Percentiles rank a stretch among this genome's conserved stretches.
phyloP scores from a whole-genome alignment of 1,284 basidiomycete genomes.

The Filobasidium uniguttulatum region DNA sequence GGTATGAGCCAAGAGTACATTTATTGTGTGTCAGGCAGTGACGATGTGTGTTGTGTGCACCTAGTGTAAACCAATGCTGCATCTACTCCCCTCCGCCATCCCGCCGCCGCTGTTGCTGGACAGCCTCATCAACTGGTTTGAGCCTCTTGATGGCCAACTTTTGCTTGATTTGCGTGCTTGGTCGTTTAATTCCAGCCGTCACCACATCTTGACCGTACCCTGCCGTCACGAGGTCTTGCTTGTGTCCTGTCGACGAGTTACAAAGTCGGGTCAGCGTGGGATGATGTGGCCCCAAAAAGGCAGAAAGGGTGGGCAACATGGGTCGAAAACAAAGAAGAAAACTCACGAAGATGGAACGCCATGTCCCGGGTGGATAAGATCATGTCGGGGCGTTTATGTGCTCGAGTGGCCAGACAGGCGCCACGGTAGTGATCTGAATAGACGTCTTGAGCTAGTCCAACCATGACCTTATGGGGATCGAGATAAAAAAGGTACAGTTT shows the following conservation, averaged over 20 bases:
- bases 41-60: no score
- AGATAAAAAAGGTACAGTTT: neutral
- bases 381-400: neutral
- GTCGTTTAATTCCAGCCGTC: neutral
- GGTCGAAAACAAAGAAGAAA: neutral
- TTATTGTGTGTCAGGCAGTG: no score
- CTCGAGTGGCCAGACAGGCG: neutral
- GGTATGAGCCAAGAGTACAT: no score
- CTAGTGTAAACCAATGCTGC: no score
- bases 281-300: neutral
- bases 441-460: neutral
- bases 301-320: neutral
- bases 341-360: neutral
- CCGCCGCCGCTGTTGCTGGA: no score
- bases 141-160: neutral
- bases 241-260: neutral
- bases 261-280: neutral
- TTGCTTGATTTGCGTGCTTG: no score
- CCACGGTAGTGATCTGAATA: neutral
- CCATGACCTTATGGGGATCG: no score
- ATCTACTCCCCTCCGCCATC: no score
- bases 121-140: neutral
- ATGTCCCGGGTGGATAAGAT: neutral
- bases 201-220: neutral
- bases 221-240: neutral